Evolutionary conservation across 345 rosid species (phyloP).

Genomic region (Sisymbrium irio): DNA sequence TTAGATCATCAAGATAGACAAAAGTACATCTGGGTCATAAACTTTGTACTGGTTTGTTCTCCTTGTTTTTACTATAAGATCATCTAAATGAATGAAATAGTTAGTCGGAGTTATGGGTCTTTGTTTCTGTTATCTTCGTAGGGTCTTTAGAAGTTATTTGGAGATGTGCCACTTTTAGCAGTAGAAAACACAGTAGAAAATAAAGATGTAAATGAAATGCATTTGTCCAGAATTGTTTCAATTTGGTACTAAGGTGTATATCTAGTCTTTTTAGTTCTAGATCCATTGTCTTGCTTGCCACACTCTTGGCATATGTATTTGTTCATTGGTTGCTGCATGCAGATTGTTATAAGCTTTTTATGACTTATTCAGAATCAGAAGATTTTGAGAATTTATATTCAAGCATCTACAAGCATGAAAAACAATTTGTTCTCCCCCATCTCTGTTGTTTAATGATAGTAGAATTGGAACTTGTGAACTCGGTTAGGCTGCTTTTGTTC

Average conservation of each 20-base stretch:
- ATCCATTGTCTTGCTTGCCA: background rate
- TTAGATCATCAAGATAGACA: background rate
- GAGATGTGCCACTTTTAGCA: background rate
- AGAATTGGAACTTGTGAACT: background rate
- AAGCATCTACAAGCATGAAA: no score
- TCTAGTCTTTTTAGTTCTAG: background rate
- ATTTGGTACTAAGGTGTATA: background rate
- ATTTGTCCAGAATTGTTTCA: background rate
- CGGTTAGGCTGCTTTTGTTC: background rate
- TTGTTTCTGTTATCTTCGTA: no score
- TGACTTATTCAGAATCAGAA: background rate
- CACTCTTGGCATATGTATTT: background rate
- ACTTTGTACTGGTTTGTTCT: constrained; percentile 5
- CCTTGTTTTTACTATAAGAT: background rate
- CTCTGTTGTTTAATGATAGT: background rate
- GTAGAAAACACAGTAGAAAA: background rate
- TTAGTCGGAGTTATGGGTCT: background rate
- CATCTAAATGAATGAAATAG: background rate
- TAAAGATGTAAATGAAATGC: background rate
- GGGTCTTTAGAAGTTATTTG: no score
- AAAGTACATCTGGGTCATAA: background rate
- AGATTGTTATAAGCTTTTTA: background rate
- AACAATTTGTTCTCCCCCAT: background rate
- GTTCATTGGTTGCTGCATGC: background rate
- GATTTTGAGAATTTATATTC: background rate